Conservation (phyloP, 2,329 filamentous ascomycete genomes). For the Graphiopsis chlorocephala region DNA sequence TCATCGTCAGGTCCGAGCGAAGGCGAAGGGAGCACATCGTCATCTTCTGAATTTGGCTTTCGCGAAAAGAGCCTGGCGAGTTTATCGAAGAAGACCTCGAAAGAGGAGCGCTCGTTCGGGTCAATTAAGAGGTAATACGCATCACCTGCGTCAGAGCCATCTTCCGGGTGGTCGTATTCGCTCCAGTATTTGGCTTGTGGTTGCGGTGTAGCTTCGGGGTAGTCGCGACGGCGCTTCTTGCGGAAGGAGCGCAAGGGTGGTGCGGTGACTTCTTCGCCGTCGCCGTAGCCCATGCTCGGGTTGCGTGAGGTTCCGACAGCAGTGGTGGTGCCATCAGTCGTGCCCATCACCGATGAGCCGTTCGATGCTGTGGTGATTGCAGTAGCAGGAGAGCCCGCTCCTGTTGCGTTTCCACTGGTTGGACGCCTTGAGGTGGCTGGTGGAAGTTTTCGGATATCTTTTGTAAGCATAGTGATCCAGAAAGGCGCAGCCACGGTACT, state of each 20-base stretch:
- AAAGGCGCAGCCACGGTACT: conserved; percentile 45
- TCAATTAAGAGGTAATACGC: conserved; percentile 73
- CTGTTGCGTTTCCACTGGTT: conserved; percentile 25
- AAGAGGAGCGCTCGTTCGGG: conserved; percentile 65
- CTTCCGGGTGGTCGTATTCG: conserved; percentile 81
- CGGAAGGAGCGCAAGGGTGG: conserved; percentile 43
- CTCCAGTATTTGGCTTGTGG: conserved; percentile 66
- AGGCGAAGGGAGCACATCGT: conserved; percentile 23
- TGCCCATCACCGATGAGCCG: conserved; percentile 37
- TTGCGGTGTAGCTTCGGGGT: conserved; percentile 25
- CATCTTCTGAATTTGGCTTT: conserved; percentile 29
- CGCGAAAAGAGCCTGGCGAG: conserved; percentile 40
- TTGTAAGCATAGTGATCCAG: conserved; percentile 48
- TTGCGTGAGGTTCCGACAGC: conserved; percentile 30
- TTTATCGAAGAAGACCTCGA: conserved; percentile 58
- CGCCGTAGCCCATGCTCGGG: conserved; percentile 26
- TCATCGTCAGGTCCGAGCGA: conserved; percentile 24
- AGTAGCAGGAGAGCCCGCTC: conserved; percentile 21
- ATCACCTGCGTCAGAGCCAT: conserved; percentile 52
- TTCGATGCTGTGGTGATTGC: conserved; percentile 36
- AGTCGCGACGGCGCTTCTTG: conserved; percentile 38
- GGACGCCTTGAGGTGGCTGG: conserved; percentile 33
- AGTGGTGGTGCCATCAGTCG: conserved; percentile 30
- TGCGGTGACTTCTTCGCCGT: conserved; percentile 38
- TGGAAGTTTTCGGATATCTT: conserved; percentile 55